Evolutionary conservation across 257 asterid genomes (phyloP).

Genomic region (Solanum stenotomum): DNA sequence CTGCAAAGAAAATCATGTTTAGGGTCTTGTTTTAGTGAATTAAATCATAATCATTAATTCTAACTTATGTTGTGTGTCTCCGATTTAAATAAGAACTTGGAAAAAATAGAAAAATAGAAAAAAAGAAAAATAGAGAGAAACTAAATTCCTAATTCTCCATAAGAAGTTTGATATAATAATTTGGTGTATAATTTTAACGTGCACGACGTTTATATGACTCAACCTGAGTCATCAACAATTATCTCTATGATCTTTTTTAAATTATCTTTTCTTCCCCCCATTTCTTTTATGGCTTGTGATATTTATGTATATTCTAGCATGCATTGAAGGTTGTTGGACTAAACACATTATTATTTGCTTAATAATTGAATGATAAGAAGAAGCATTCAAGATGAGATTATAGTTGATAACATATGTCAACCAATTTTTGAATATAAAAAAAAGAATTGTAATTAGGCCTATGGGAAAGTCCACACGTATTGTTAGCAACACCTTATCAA

Average conservation of each 20-base stretch:
- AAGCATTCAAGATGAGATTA: not conserved
- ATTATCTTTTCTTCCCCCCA: not conserved
- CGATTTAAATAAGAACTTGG: not conserved
- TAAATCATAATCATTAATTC: too few relatives aligned
- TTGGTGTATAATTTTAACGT: not conserved
- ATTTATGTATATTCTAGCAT: not conserved
- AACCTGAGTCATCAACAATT: not conserved
- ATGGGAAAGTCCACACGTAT: not conserved
- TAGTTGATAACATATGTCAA: not conserved
- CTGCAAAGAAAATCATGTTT: not conserved
- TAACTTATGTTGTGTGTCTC: not conserved
- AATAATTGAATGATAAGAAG: not conserved
- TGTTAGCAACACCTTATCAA: not conserved
- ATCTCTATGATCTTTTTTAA: not conserved
- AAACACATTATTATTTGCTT: not conserved
- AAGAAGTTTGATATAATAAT: not conserved
- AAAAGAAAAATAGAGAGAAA: not conserved
- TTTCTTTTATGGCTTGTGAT: not conserved
- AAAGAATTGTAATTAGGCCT: not conserved
- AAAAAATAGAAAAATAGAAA: too few relatives aligned
- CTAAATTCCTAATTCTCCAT: not conserved
- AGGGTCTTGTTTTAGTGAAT: not conserved
- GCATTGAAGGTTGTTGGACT: not conserved
- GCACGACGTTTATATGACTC: not conserved
- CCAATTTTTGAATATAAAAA: not conserved